phyloP scores from a whole-genome alignment of 176 grass and related monocot genomes.

The Ensete glaucum region DNA sequence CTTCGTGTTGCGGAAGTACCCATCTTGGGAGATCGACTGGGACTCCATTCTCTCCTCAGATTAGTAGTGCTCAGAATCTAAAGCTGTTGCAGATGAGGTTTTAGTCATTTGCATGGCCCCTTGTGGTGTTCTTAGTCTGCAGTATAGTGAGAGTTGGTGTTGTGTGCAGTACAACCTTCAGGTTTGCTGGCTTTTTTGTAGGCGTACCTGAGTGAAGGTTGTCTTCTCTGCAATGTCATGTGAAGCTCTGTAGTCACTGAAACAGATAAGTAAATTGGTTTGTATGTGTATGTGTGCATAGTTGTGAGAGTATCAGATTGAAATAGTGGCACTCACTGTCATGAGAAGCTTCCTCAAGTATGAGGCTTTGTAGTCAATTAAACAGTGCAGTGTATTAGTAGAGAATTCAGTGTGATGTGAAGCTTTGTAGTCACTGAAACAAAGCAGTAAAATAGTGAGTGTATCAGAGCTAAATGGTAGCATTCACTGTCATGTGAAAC shows the following conservation, averaged over 20 bases:
- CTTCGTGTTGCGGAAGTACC: conserved; percentile 62
- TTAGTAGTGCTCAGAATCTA: not conserved
- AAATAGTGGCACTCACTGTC: too few relatives aligned
- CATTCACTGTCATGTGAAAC: too few relatives aligned
- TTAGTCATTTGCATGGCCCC: conserved; percentile 1
- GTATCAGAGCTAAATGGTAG: too few relatives aligned
- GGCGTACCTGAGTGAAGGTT: not conserved
- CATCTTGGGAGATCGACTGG: conserved; percentile 94
- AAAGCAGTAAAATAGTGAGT: too few relatives aligned
- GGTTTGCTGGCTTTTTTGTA: not conserved
- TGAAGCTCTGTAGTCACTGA: not conserved
- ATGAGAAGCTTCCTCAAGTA: too few relatives aligned
- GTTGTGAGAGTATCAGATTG: not conserved
- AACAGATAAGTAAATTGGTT: not conserved
- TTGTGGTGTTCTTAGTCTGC: not conserved
- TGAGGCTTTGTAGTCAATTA: too few relatives aligned
- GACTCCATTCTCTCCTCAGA: conserved; percentile 54
- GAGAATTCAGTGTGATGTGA: too few relatives aligned
- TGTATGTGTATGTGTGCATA: not conserved
- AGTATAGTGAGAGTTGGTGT: not conserved
- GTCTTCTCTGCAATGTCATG: not conserved
- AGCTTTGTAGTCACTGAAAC: too few relatives aligned
- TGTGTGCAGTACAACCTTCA: not conserved
- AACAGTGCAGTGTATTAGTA: too few relatives aligned
- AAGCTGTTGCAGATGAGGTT: not conserved